Conservation (phyloP, 106 monocot genomes). For the Allium fistulosum region DNA sequence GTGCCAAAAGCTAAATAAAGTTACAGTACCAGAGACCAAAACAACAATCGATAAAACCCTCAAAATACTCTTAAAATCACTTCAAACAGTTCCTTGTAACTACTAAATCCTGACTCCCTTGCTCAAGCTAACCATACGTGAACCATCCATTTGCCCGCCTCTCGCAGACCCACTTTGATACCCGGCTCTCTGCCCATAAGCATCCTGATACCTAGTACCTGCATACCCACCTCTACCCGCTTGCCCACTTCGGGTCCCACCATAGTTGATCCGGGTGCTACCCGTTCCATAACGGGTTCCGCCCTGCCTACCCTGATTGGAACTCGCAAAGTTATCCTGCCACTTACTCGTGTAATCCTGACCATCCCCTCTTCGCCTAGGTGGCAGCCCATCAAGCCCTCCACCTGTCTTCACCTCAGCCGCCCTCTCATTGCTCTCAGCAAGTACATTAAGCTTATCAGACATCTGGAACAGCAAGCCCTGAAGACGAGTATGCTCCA, state of each 20-base stretch:
- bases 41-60: too few relatives aligned
- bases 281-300: conserved; percentile 17
- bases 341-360: conserved; percentile 59
- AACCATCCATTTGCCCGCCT: conserved; percentile 21
- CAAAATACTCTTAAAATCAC: too few relatives aligned
- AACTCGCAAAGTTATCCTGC: conserved; percentile 50
- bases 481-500: conserved; percentile 70
- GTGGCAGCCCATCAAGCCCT: conserved; percentile 63
- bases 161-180: conserved; percentile 18
- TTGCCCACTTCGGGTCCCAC: conserved; percentile 9
- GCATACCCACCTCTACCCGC: conserved; percentile 18
- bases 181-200: conserved; percentile 14
- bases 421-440: conserved; percentile 84
- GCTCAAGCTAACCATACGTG: conserved; percentile 67
- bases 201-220: conserved; percentile 50
- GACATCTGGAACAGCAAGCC: conserved; percentile 76
- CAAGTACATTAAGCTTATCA: conserved; percentile 70
- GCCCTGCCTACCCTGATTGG: conserved; percentile 33
- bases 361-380: conserved; percentile 46
- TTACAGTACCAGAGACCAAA: too few relatives aligned
- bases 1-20: too few relatives aligned
- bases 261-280: conserved; percentile 1
- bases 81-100: too few relatives aligned
- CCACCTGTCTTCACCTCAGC: conserved; percentile 74
- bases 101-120: conserved; percentile 17